Evolutionary conservation across 306 rosid genomes (phyloP).

Genomic region (Prunus mongolica): DNA sequence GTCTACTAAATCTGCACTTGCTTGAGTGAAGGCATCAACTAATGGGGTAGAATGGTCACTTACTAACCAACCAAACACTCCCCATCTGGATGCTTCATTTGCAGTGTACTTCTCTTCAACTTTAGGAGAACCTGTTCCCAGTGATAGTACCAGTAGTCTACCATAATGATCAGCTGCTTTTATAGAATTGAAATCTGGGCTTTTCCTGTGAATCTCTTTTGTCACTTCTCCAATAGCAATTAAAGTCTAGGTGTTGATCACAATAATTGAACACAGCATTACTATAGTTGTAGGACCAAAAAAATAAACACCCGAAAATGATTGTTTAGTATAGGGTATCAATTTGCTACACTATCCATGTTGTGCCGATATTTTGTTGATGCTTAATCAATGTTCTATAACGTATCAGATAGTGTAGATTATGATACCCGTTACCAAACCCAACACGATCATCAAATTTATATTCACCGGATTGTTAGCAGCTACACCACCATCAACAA

Average conservation of each 20-base stretch:
- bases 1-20: background rate
- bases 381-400: no score
- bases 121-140: no score
- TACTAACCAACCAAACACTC: slow-evolving; percentile 32
- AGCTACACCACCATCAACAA: slow-evolving; percentile 56
- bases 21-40: background rate
- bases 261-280: no score
- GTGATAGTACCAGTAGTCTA: no score
- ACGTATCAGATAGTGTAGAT: no score
- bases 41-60: background rate
- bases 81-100: slow-evolving; percentile 33
- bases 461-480: slow-evolving; percentile 57
- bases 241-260: slow-evolving; percentile 26
- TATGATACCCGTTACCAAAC: no score
- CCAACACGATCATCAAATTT: no score
- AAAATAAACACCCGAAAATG: no score
- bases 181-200: background rate
- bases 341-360: no score
- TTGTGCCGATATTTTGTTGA: no score
- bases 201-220: slow-evolving; percentile 10
- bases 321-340: no score
- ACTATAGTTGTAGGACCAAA: no score
- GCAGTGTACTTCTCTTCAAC: background rate
- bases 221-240: slow-evolving; percentile 46
- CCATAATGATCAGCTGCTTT: background rate